These are phyloP conservation scores for Coemansia sp. DNA, from an alignment of 371 early-diverging fungal genomes.

Conservation along the genomic window DNA sequence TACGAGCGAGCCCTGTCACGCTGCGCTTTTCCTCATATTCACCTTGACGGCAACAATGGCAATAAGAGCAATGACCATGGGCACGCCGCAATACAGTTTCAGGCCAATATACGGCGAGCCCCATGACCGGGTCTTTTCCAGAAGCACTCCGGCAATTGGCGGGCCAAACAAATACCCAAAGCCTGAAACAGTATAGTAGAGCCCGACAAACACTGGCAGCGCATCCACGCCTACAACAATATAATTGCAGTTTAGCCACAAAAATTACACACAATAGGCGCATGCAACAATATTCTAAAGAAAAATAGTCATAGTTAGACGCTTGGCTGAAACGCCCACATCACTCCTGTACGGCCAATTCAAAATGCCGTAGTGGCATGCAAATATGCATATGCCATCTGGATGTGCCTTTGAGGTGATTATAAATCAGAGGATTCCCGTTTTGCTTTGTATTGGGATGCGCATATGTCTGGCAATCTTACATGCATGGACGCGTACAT, in stretches of 20 bases:
- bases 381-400: not conserved
- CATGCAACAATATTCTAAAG: slow-evolving; percentile 1
- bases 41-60: slow-evolving; percentile 36
- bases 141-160: slow-evolving; percentile 47
- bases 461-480: not conserved
- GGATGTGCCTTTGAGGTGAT: not conserved
- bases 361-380: too few relatives aligned
- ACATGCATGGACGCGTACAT: not conserved
- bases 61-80: slow-evolving; percentile 40
- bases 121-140: slow-evolving; percentile 47
- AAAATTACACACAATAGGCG: not conserved
- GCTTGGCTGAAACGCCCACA: too few relatives aligned
- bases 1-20: not conserved
- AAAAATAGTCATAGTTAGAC: not conserved
- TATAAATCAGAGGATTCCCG: not conserved
- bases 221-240: slow-evolving; percentile 40
- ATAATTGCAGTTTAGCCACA: slow-evolving; percentile 5
- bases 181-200: slow-evolving; percentile 45
- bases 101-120: slow-evolving; percentile 42
- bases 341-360: too few relatives aligned
- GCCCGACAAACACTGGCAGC: slow-evolving; percentile 48
- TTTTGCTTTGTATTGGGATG: not conserved
- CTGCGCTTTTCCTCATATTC: slow-evolving; percentile 1
- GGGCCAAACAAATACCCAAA: slow-evolving; percentile 47
- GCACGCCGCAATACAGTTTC: slow-evolving; percentile 40